These are phyloP conservation scores for Eleusine coracana DNA, from an alignment of 176 grass and related monocot species.

Conservation along the genomic window DNA sequence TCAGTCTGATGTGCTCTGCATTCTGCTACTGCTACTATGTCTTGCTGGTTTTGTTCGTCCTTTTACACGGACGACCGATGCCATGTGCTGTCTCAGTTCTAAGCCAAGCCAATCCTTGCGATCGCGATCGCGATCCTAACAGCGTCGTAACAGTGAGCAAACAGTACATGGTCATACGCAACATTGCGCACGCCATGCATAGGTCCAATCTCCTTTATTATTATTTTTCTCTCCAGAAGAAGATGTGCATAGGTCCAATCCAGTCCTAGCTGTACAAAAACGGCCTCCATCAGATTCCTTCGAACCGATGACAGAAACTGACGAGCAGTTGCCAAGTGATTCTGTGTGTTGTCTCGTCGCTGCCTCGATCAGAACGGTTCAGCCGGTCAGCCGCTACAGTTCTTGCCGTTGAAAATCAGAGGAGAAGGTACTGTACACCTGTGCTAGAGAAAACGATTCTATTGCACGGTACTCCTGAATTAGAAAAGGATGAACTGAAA, in stretches of 20 bases:
- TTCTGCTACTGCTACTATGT: not conserved
- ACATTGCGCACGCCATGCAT: not conserved
- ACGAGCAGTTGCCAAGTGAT: not conserved
- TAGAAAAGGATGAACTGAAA: not conserved
- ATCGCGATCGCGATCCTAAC: not conserved
- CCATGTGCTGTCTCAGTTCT: not conserved
- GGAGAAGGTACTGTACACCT: no score
- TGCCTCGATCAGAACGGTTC: not conserved
- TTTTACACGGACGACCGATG: not conserved
- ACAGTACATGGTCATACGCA: not conserved
- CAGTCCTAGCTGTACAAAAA: not conserved
- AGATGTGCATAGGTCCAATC: not conserved
- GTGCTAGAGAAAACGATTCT: not conserved
- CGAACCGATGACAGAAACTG: not conserved
- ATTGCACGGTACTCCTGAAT: not conserved
- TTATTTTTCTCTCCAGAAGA: not conserved
- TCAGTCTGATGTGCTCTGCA: not conserved
- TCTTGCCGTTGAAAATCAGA: slow-evolving; percentile 6
- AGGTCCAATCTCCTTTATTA: not conserved
- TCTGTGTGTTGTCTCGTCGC: not conserved
- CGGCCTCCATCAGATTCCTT: slow-evolving; percentile 21
- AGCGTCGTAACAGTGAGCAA: not conserved
- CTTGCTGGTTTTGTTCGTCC: not conserved
- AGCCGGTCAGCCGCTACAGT: not conserved
- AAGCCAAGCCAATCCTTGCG: not conserved